Evolutionary conservation across 768 basidiomycete genomes (phyloP).

Genomic region (Pisolithus sp.): DNA sequence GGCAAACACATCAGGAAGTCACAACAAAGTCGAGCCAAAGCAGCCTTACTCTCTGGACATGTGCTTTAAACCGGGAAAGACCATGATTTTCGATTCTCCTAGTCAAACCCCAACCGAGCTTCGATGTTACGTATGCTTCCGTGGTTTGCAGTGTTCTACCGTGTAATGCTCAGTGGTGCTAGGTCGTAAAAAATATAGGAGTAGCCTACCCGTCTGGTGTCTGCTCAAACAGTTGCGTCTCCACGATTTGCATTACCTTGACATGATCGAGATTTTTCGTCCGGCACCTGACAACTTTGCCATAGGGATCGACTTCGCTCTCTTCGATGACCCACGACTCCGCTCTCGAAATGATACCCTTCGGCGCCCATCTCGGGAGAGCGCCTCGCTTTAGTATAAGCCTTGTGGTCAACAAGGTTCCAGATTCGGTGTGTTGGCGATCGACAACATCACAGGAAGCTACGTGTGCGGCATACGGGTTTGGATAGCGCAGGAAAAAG

Average conservation of each 20-base stretch:
- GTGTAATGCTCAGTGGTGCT: conserved; percentile 2
- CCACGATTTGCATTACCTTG: conserved; percentile 90
- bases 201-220: conserved; percentile 58
- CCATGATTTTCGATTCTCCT: conserved; percentile 85
- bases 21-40: neutral
- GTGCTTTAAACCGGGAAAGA: conserved; percentile 76
- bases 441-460: conserved; percentile 94
- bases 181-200: neutral
- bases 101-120: conserved; percentile 87
- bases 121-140: conserved; percentile 81
- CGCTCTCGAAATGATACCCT: conserved; percentile 73
- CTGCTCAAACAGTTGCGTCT: conserved; percentile 68
- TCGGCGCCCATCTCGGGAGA: conserved; percentile 88
- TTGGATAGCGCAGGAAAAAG: conserved; percentile 93
- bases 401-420: conserved; percentile 77
- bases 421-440: conserved; percentile 63
- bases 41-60: conserved; percentile 69
- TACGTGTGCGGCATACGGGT: conserved; percentile 90
- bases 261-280: conserved; percentile 92
- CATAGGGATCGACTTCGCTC: conserved; percentile 85
- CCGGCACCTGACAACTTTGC: conserved; percentile 65
- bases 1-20: conserved; percentile 7
- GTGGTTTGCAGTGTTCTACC: conserved; percentile 82
- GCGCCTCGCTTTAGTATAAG: conserved; percentile 89
- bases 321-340: conserved; percentile 96